Base-by-base conservation (phyloP, 1,284 basidiomycete genomes). In the Tilletia setariae region DNA sequence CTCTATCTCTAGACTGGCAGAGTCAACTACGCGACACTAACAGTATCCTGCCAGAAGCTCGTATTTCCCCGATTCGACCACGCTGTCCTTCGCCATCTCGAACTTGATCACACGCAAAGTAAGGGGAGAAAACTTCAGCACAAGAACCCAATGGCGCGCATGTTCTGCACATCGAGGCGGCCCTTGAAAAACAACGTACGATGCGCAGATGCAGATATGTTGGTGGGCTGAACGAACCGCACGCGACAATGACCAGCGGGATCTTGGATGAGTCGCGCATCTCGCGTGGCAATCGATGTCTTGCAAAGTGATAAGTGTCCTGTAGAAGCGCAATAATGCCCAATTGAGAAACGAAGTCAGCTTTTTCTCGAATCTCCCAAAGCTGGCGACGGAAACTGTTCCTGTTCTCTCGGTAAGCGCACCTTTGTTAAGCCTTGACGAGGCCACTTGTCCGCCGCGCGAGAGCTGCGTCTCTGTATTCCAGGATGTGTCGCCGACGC, bases 31-130 rank as follows among this genome's bases (percentile, higher is more conserved):
- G 4, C 6, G 11, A 40, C 13, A 61, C 56, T 30, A 25, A 61
- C 56, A 89, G 85, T 96, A 96, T 1, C 92, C 93, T 25, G 91
- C 94, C 76, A 96, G 87, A 76, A 97, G 90, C 85, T 96, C 94
- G 80, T 92, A 95, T 74, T 93, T 88, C 72, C 92, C 93, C 77
- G 91, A 92, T 81, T 96, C 94, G 66, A 93, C 88, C 69, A 93
- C 89, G 79, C 93, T 94, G 85, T 97, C 94, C 84, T 91, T 92
- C 68, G 94, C 94, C 94, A 97, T 96, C 83, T 96, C 94, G 84
- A 96, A 97, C 44, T 65, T 21, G 43, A 43, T 40, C 21, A 23
- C 40, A 4, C 1, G 25, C 19, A 21, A 25, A 32, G 6, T 16
- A 61, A 65, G 42, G 43, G 63, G 28, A 8, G 28, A 8, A 6